Percentiles rank a stretch among this genome's conserved stretches.
Conservation (phyloP, 179 eudicot genomes). For the Camellia oleifera region DNA sequence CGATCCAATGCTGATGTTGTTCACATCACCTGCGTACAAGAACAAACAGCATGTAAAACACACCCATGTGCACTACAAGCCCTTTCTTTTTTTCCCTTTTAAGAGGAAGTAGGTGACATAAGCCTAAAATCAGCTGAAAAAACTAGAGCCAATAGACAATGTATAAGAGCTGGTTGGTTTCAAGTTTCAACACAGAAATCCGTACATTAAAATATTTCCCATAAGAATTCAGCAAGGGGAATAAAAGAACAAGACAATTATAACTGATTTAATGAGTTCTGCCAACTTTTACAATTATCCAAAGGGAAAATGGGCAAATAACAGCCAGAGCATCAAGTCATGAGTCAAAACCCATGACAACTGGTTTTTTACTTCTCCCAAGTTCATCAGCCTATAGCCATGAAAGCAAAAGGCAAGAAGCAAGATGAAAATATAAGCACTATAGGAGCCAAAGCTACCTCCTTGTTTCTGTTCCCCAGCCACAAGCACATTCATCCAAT, state of each 20-base stretch:
- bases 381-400: background rate
- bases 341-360: background rate
- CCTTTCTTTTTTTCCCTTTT: background rate
- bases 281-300: background rate
- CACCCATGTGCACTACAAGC: background rate
- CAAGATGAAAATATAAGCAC: background rate
- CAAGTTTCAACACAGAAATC: background rate
- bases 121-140: background rate
- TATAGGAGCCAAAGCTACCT: background rate
- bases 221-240: background rate
- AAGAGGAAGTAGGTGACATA: background rate
- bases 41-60: constrained; percentile 5
- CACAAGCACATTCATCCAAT: constrained; percentile 1
- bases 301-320: background rate
- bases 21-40: constrained; percentile 74
- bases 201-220: background rate
- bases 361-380: background rate
- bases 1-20: constrained; percentile 72
- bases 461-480: background rate
- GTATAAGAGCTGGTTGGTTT: background rate
- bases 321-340: background rate
- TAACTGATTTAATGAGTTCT: background rate
- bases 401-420: background rate
- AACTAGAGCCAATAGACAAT: background rate
- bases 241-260: background rate